Evolutionary conservation across 1,284 basidiomycete species (phyloP).

Genomic region (Meira nashicola): DNA sequence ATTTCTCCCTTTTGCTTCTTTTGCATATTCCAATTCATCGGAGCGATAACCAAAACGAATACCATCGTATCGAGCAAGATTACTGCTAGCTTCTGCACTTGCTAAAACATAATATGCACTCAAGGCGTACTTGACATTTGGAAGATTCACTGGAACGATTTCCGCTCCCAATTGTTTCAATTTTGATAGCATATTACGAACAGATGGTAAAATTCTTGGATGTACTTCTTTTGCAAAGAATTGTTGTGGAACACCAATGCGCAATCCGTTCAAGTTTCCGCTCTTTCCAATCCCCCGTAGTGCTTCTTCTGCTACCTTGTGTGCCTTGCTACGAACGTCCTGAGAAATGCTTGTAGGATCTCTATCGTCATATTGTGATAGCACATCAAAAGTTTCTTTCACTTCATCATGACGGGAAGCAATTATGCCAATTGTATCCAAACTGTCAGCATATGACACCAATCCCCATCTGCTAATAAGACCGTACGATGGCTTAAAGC

Average conservation of each 20-base stretch:
- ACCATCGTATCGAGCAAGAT: conserved; percentile 85
- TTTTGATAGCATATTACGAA: conserved; percentile 58
- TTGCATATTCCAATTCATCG: neutral
- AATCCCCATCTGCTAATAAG: conserved; percentile 84
- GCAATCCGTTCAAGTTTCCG: conserved; percentile 54
- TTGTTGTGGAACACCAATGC: conserved; percentile 69
- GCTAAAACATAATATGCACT: conserved; percentile 94
- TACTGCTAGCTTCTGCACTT: conserved; percentile 88
- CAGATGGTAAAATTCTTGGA: conserved; percentile 56
- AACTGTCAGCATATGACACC: conserved; percentile 84
- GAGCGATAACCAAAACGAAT: conserved; percentile 59
- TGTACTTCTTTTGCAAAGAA: conserved; percentile 74
- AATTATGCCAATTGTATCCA: conserved; percentile 88
- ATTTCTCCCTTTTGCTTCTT: neutral
- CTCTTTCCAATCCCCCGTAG: neutral
- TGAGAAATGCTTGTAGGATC: conserved; percentile 72
- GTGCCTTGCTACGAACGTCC: conserved; percentile 14
- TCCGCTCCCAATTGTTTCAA: conserved; percentile 66
- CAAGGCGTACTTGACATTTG: conserved; percentile 70
- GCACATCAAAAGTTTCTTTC: conserved; percentile 61
- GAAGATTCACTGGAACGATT: conserved; percentile 71
- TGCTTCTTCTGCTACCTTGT: neutral
- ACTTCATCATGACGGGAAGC: conserved; percentile 61
- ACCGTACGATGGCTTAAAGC: conserved; percentile 92
- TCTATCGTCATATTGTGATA: conserved; percentile 65